Conservation (phyloP, 2,329 filamentous ascomycete genomes). For the Bipolaris oryzae region DNA sequence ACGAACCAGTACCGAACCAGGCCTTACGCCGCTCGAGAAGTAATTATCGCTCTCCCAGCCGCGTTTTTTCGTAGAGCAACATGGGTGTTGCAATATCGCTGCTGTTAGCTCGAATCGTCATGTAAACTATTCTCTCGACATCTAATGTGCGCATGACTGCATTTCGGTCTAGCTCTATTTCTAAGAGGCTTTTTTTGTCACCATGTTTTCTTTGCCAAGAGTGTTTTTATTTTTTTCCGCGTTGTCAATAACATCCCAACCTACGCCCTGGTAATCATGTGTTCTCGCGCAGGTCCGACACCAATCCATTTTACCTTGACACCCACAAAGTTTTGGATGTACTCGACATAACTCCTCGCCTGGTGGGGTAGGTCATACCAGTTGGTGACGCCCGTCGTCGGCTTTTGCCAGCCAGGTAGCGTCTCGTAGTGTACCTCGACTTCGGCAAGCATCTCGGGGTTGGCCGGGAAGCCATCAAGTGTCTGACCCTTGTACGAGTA, state of each 20-base stretch:
- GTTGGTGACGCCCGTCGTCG: slow-evolving; percentile 64
- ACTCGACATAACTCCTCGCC: slow-evolving; percentile 69
- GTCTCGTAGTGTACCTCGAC: slow-evolving; percentile 71
- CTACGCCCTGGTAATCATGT: slow-evolving; percentile 63
- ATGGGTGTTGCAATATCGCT: not conserved
- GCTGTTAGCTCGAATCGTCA: not conserved
- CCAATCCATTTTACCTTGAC: slow-evolving; percentile 70
- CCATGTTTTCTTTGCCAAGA: not conserved
- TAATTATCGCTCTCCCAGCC: not conserved
- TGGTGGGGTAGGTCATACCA: slow-evolving; percentile 68
- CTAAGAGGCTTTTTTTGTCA: not conserved
- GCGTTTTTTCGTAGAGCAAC: not conserved
- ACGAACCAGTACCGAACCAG: not conserved
- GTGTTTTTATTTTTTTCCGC: not conserved
- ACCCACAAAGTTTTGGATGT: slow-evolving; percentile 69
- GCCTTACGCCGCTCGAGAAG: not conserved
- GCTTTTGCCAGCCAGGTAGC: slow-evolving; percentile 71
- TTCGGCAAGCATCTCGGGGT: slow-evolving; percentile 62
- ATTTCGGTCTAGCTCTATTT: slow-evolving; percentile 14
- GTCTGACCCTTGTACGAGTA: slow-evolving; percentile 66
- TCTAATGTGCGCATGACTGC: not conserved
- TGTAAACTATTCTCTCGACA: not conserved
- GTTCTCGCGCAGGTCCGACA: slow-evolving; percentile 68
- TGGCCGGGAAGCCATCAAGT: slow-evolving; percentile 69
- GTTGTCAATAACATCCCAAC: not conserved